Percentiles rank a stretch among this genome's conserved stretches.
These are phyloP conservation scores for Fragilariopsis cylindrus DNA, from an alignment of 108 stramenopile genomes.

Conservation along the genomic window DNA sequence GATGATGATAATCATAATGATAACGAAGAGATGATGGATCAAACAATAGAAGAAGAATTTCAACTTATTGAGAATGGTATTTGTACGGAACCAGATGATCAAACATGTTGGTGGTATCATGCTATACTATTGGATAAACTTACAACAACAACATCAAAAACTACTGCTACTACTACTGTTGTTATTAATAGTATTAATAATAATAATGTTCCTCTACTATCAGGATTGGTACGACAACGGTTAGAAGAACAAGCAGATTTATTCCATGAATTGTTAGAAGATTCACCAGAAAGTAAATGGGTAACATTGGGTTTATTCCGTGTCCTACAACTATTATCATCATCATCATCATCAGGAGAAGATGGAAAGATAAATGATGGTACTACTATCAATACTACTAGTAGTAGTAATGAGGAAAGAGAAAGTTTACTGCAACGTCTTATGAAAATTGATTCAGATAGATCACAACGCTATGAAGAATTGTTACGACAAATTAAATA, in stretches of 20 bases:
- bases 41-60: conserved; percentile 51
- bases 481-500: background rate
- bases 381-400: conserved; percentile 8
- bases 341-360: background rate
- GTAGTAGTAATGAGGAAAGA: conserved; percentile 12
- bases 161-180: background rate
- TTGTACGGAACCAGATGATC: conserved; percentile 98
- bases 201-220: background rate
- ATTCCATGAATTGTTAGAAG: conserved; percentile 48
- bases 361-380: background rate
- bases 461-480: conserved; percentile 36
- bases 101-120: conserved; percentile 97
- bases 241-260: conserved; percentile 34
- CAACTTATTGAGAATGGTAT: conserved; percentile 77
- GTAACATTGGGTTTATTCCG: conserved; percentile 42
- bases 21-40: background rate
- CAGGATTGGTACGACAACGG: conserved; percentile 1
- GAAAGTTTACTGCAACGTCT: conserved; percentile 23
- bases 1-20: conserved; percentile 15
- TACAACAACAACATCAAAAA: too few relatives aligned
- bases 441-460: conserved; percentile 45
- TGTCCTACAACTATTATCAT: conserved; percentile 20
- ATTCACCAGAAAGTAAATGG: conserved; percentile 51
- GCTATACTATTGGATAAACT: conserved; percentile 57
- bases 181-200: background rate